Evolutionary conservation across 352 stramenopile genomes (phyloP).

Genomic region (Globisporangium camurandrum): DNA sequence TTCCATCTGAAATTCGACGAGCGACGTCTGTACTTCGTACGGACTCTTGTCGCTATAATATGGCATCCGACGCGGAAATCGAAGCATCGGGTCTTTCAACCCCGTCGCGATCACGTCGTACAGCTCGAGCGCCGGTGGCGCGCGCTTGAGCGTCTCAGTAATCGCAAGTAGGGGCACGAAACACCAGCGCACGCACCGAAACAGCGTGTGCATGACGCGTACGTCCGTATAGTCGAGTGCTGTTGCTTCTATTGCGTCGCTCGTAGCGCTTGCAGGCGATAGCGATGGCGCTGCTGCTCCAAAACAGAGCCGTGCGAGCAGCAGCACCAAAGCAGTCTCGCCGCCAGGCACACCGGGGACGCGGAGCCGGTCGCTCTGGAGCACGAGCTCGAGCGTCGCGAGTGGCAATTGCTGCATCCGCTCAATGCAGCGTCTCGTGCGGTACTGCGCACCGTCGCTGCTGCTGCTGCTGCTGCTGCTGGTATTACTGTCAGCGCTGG

Average conservation of each 20-base stretch:
- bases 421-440: too few relatives aligned
- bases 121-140: slow-evolving; percentile 34
- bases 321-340: slow-evolving; percentile 38
- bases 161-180: slow-evolving; percentile 55
- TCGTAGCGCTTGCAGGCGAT: too few relatives aligned
- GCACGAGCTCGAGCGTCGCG: slow-evolving; percentile 46
- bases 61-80: slow-evolving; percentile 9
- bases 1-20: slow-evolving; percentile 59
- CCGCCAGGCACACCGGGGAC: slow-evolving; percentile 45
- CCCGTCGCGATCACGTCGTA: slow-evolving; percentile 48
- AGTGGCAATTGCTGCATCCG: slow-evolving; percentile 42
- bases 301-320: slow-evolving; percentile 40
- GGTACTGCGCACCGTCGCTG: background rate
- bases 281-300: too few relatives aligned
- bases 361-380: slow-evolving; percentile 53
- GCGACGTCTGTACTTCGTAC: slow-evolving; percentile 22
- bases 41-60: slow-evolving; percentile 12
- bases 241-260: background rate
- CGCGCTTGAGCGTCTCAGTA: slow-evolving; percentile 30
- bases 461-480: too few relatives aligned
- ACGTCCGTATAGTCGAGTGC: slow-evolving; percentile 12
- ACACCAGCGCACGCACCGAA: slow-evolving; percentile 59
- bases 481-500: too few relatives aligned
- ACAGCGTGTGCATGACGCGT: slow-evolving; percentile 37
- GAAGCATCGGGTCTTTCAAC: slow-evolving; percentile 10